Percentiles rank a stretch among this genome's conserved stretches.
These are phyloP conservation scores for Balansia obtecta DNA, from an alignment of 2,329 filamentous ascomycete genomes.

Conservation along the genomic window DNA sequence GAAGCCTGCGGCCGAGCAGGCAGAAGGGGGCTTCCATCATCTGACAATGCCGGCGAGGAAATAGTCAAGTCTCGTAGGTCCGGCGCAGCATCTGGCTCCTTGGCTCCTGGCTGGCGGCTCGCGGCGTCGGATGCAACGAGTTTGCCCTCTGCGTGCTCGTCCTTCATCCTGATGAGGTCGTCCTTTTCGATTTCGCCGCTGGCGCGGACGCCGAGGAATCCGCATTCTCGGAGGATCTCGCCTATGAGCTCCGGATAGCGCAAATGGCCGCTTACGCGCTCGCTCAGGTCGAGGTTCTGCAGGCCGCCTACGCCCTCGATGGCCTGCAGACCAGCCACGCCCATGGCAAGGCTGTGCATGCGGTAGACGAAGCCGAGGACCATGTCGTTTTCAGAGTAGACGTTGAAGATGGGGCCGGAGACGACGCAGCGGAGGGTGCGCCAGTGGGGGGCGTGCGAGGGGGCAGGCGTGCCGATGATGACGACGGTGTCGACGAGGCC, in stretches of 20 bases:
- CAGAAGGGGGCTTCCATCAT: neutral
- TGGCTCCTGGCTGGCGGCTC: neutral
- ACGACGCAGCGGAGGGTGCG: conserved; percentile 65
- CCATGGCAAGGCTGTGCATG: conserved; percentile 68
- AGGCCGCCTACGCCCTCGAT: conserved; percentile 56
- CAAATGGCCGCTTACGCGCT: conserved; percentile 39
- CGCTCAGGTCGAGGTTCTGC: conserved; percentile 40
- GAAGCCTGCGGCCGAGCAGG: neutral
- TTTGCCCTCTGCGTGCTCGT: conserved; percentile 19
- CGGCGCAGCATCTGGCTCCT: conserved; percentile 9
- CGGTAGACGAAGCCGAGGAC: conserved; percentile 81
- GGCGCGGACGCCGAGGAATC: conserved; percentile 34
- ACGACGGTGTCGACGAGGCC: conserved; percentile 76
- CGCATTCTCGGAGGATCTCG: conserved; percentile 39
- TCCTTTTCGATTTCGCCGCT: conserved; percentile 38
- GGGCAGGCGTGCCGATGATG: conserved; percentile 68
- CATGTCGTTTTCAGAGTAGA: conserved; percentile 78
- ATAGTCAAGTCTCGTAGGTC: conserved; percentile 18
- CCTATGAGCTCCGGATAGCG: conserved; percentile 38
- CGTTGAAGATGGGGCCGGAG: conserved; percentile 72
- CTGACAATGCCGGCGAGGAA: conserved; percentile 13
- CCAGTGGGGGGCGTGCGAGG: conserved; percentile 63
- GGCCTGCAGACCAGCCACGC: conserved; percentile 71
- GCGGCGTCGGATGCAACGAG: conserved; percentile 18
- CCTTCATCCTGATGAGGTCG: conserved; percentile 34